These are phyloP conservation scores for Micractinium sp. DNA, from an alignment of 139 green algal species.

Conservation along the genomic window DNA sequence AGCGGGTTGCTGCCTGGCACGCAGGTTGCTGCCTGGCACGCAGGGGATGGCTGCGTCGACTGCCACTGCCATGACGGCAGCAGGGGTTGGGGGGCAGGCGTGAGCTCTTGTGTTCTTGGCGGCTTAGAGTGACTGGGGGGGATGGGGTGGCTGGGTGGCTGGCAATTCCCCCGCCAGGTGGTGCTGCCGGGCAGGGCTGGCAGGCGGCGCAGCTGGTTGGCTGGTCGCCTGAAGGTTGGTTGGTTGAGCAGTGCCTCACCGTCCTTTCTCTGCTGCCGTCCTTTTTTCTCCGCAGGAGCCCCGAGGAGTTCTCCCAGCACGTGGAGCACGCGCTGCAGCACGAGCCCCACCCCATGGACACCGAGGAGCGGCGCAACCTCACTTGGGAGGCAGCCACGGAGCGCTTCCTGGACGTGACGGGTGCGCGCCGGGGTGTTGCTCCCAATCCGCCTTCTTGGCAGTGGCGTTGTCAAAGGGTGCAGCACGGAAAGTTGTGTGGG, in stretches of 20 bases:
- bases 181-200: too few species aligned
- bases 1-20: background rate
- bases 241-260: background rate
- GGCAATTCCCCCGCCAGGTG: too few species aligned
- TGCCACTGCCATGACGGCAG: too few species aligned
- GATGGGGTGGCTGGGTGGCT: too few species aligned
- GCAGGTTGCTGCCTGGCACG: background rate
- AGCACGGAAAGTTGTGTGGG: too few species aligned
- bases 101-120: too few species aligned
- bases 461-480: background rate
- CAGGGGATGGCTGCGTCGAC: background rate
- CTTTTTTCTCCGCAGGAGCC: slow-evolving; percentile 43
- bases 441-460: background rate
- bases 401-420: slow-evolving; percentile 87
- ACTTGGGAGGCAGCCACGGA: slow-evolving; percentile 97
- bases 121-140: too few species aligned
- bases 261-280: background rate
- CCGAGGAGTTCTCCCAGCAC: slow-evolving; percentile 88
- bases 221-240: too few species aligned
- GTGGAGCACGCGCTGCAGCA: slow-evolving; percentile 74
- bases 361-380: slow-evolving; percentile 78
- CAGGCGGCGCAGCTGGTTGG: too few species aligned
- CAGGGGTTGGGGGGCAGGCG: too few species aligned
- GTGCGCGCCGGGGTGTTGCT: background rate
- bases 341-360: slow-evolving; percentile 80